Conservation (phyloP, 257 asterid genomes). For the Mentha longifolia region DNA sequence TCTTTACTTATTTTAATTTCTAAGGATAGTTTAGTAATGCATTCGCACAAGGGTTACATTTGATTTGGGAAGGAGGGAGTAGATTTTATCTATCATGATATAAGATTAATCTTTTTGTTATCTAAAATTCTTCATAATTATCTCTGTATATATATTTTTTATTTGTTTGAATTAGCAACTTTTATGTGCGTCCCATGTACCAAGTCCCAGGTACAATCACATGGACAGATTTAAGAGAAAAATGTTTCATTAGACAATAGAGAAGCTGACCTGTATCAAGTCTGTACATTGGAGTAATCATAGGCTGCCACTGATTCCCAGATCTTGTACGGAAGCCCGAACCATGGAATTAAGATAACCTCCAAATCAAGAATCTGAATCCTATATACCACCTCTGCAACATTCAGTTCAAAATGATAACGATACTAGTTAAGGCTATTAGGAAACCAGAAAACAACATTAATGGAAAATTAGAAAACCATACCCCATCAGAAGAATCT, state of each 20-base stretch:
- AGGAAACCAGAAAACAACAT: not conserved
- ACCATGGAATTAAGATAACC: slow-evolving; percentile 25
- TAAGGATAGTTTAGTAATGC: no score
- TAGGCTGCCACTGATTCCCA: slow-evolving; percentile 30
- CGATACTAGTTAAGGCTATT: not conserved
- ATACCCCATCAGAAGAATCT: slow-evolving; percentile 43
- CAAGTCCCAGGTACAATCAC: no score
- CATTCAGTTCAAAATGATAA: slow-evolving; percentile 9
- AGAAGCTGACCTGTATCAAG: slow-evolving; percentile 38
- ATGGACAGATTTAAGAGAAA: not conserved
- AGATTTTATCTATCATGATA: no score
- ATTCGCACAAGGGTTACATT: no score
- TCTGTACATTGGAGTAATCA: slow-evolving; percentile 35
- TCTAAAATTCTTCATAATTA: no score
- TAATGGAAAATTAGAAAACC: slow-evolving; percentile 22
- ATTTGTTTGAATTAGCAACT: no score
- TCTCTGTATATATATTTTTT: no score
- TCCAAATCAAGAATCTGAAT: slow-evolving; percentile 32
- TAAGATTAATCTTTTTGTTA: no score
- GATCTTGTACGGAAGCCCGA: slow-evolving; percentile 32
- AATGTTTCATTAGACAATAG: not conserved
- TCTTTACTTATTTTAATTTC: no score
- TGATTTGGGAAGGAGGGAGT: no score
- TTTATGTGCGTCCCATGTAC: no score
- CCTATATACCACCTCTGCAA: slow-evolving; percentile 51